Base-by-base conservation (phyloP, 495 filamentous ascomycete genomes). In the Hypoxylon crocopeplum region DNA sequence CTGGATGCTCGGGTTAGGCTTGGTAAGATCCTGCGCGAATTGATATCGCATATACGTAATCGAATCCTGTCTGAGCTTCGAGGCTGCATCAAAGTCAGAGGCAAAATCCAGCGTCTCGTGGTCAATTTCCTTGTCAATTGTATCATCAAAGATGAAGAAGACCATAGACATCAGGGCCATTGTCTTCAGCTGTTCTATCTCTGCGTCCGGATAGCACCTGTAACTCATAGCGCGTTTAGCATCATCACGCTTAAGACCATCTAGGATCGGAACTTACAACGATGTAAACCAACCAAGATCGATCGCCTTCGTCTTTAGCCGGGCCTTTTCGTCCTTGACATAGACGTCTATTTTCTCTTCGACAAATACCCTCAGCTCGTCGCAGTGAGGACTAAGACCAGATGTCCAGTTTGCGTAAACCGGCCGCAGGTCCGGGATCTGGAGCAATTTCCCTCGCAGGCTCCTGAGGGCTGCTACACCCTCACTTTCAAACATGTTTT, bases 71-170 rank as follows among this genome's bases (percentile, higher is more conserved):
- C 46, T 49, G n/a, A 49, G 46, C 10, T 49, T 49, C 32, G 46
- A 27, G 13, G 46, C 46, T 12, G 33, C 32, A 24, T 49, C 46
- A 38, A 49, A 49, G 13, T 49, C 46, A 8, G 46, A 49, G 8
- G 46, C 46, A 13, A 49, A 49, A 13, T 49, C 46, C 11, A 27
- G 33, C 11, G 46, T 25, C 1, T 49, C 46, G 16, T 38, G 5
- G 6, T 49, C 33, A 13, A 49, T 49, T 13, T 49, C 46, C 46
- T 49, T 49, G 22, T 49, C 46, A n/a, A 49, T 49, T 17, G 46
- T 49, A 29, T 49, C 46, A 21, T 49, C 46, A 29, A 49, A 49
- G 12, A 49, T 38, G 21, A 49, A 49, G 33, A 49, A 49, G 17
- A 49, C 33, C 46, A 49, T 38, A 19, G 46, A 49, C n/a, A 49